Conservation (phyloP, 148 eudicot species). For the Camellia granthamiana region DNA sequence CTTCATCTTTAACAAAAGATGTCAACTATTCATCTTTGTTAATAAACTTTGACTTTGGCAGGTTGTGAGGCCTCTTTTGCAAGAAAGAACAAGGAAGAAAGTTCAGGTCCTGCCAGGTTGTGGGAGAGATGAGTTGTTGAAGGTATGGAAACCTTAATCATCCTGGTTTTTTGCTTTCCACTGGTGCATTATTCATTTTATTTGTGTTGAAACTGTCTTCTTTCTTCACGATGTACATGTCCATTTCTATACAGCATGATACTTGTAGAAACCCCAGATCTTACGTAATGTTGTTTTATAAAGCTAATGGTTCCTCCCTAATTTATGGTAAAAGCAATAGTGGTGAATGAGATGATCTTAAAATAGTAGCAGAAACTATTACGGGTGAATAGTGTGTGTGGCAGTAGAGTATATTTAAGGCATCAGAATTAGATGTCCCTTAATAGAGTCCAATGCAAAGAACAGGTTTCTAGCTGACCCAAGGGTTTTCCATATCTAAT, state of each 20-base stretch:
- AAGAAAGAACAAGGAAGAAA: constrained; percentile 92
- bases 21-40: background rate
- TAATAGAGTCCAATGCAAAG: too few species aligned
- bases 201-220: background rate
- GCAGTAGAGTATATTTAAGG: too few species aligned
- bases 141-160: constrained; percentile 45
- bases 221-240: background rate
- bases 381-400: too few species aligned
- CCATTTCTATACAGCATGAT: background rate
- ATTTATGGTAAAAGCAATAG: background rate
- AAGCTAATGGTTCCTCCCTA: background rate
- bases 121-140: constrained; percentile 81
- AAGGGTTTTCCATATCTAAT: too few species aligned
- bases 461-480: too few species aligned
- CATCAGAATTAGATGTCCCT: too few species aligned
- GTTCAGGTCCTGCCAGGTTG: constrained; percentile 87
- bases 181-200: background rate
- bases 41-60: constrained; percentile 22
- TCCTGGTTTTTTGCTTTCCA: background rate
- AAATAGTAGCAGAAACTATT: too few species aligned
- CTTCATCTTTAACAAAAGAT: background rate
- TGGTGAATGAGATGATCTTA: background rate
- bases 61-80: constrained; percentile 97
- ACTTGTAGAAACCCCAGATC: background rate
- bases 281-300: background rate